Evolutionary conservation across 2,329 filamentous ascomycete species (phyloP), one percentile per base, ranked within the genome.

Genomic region (Fusarium temperatum): DNA sequence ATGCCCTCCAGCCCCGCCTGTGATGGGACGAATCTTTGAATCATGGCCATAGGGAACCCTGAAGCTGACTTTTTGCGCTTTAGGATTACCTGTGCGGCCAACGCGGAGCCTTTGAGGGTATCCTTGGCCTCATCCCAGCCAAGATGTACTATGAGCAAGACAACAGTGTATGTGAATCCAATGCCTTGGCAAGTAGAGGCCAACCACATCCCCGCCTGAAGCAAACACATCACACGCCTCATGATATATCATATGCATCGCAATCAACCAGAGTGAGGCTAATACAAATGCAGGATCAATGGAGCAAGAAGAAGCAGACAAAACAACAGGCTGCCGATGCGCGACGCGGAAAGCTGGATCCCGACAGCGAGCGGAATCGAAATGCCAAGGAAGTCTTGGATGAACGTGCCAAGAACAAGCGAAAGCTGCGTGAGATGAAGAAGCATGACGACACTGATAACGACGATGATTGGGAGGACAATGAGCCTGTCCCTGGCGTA

Each of bases 311-410:
- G 85, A 98, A 98, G 86, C 95, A 98, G 85, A 96, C 94, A 57
- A 98, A 97, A 82, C 93, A 94, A 82, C 89, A 98, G 83, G 94
- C 94, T 68, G 90, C 91, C 71, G 91, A 93, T 75, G 93, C 94
- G 63, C 95, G 95, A 84, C 89, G 92, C 80, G 94, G 93, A 68
- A 98, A 98, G 85, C 89, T 98, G 45, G 94, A 98, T 79, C 95
- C 96, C 32, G 94, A 96, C 75, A 95, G 94, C 79, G 91, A 92
- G 71, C 82, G 88, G 75, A 96, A 97, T 86, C 86, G 85, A 73
- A 96, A 91, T 74, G 96, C 95, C 70, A 96, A 97, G 82, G 95
- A 98, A 82, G 91, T 98, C 70, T 92, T 97, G 90, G 94, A 97
- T 76, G 95, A 97, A 80, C 86, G 89, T 62, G 89, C 88, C 48